phyloP scores from a whole-genome alignment of 1,139 yeast genomes.

The Candida buenavistaensis region DNA sequence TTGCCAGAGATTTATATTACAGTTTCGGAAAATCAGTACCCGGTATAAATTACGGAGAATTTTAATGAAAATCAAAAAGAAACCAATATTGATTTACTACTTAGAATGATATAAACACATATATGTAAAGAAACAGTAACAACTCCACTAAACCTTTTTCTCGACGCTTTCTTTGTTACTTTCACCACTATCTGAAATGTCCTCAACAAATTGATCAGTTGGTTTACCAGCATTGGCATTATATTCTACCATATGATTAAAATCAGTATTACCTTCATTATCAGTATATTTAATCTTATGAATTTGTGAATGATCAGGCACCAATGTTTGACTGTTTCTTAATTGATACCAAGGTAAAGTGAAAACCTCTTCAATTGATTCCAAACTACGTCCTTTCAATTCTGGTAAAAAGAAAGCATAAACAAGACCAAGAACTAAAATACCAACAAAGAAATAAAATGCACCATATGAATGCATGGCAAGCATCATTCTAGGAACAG shows the following conservation, averaged over 20 bases:
- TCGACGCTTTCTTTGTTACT: conserved; percentile 6
- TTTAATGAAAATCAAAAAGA: too few relatives aligned
- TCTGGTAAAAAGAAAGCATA: conserved; percentile 60
- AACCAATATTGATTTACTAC: too few relatives aligned
- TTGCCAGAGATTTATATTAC: too few relatives aligned
- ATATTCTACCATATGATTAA: conserved; percentile 21
- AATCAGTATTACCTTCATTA: conserved; percentile 22
- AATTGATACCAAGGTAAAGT: conserved; percentile 58
- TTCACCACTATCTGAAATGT: conserved; percentile 6
- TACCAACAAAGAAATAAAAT: conserved; percentile 53
- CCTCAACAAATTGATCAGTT: conserved; percentile 16
- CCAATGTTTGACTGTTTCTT: conserved; percentile 50
- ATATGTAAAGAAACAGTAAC: too few relatives aligned
- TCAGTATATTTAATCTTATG: conserved; percentile 24
- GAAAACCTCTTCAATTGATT: conserved; percentile 58
- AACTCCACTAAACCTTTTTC: conserved; percentile 12
- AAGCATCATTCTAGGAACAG: conserved; percentile 53
- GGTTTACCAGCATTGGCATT: conserved; percentile 17
- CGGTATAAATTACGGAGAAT: too few relatives aligned
- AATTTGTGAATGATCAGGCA: conserved; percentile 55
- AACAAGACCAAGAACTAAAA: conserved; percentile 38
- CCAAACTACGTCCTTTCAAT: conserved; percentile 53
- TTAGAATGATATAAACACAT: too few relatives aligned
- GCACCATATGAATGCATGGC: conserved; percentile 52
- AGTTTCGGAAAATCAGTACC: too few relatives aligned